Conservation (phyloP, 306 rosid species). For the Citrullus amarus region DNA sequence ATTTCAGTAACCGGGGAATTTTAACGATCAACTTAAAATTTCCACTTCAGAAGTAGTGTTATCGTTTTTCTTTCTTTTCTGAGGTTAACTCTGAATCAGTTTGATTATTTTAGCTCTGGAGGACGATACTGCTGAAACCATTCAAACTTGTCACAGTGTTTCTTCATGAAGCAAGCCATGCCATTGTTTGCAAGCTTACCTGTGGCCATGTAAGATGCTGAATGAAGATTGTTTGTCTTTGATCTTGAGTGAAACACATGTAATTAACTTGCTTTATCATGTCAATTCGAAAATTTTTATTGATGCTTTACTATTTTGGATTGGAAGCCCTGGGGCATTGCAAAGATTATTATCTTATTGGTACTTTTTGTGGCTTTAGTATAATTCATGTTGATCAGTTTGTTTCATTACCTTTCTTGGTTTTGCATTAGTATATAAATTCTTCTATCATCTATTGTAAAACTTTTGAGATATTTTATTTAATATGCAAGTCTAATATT, state of each 20-base stretch:
- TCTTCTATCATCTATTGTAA: not conserved
- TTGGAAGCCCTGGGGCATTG: not conserved
- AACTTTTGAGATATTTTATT: not conserved
- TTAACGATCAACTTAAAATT: not conserved
- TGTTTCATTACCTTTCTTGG: not conserved
- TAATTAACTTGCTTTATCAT: not conserved
- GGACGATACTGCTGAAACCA: conserved; percentile 74
- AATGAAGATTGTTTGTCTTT: not conserved
- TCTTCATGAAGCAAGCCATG: conserved; percentile 90
- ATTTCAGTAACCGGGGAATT: not conserved
- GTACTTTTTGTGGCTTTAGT: not conserved
- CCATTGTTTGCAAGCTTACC: conserved; percentile 82
- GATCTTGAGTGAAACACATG: not conserved
- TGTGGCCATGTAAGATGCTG: conserved; percentile 57
- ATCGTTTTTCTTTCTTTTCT: not conserved
- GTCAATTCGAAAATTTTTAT: not conserved
- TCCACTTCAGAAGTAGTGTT: not conserved
- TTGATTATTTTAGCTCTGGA: conserved; percentile 57
- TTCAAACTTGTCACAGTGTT: conserved; percentile 93
- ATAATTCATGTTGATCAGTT: not conserved
- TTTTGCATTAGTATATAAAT: not conserved
- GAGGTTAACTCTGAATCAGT: not conserved
- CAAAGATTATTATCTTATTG: not conserved
- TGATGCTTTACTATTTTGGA: not conserved
- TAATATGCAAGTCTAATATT: not conserved